phyloP scores from a whole-genome alignment of 106 monocot species.

The Apostasia ramifera region DNA sequence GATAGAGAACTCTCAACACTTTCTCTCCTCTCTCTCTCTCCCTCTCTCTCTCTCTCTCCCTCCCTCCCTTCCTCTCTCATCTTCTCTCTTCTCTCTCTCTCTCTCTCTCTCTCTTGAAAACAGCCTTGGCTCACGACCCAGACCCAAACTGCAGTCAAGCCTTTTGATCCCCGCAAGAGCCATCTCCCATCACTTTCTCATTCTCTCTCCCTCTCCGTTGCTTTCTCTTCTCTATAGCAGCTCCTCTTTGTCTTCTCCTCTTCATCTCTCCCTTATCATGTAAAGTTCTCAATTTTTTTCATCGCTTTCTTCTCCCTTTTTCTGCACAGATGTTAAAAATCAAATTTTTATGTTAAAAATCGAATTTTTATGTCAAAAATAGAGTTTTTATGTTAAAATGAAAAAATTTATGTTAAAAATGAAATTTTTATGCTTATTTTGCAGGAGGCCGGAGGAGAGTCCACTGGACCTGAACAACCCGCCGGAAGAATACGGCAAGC shows the following conservation, averaged over 20 bases:
- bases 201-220: constrained; percentile 7
- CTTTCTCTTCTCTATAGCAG: constrained; percentile 4
- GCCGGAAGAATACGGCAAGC: constrained; percentile 88
- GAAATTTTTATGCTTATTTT: background rate
- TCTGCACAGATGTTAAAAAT: background rate
- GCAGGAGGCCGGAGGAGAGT: constrained; percentile 76
- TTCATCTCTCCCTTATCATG: constrained; percentile 3
- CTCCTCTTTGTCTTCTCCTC: background rate
- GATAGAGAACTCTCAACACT: constrained; percentile 36
- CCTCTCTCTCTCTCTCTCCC: constrained; percentile 15
- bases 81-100: constrained; percentile 35
- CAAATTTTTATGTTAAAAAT: no score
- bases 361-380: no score
- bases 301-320: background rate
- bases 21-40: constrained; percentile 20
- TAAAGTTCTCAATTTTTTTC: background rate
- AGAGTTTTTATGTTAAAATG: no score
- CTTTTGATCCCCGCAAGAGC: constrained; percentile 1
- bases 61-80: constrained; percentile 1
- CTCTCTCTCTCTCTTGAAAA: constrained; percentile 8
- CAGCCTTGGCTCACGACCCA: background rate
- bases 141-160: background rate
- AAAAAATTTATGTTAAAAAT: background rate
- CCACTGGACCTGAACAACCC: constrained; percentile 93
- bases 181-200: constrained; percentile 5